phyloP scores from a whole-genome alignment of 441 rosid genomes.

The Adansonia madagascariensis region DNA sequence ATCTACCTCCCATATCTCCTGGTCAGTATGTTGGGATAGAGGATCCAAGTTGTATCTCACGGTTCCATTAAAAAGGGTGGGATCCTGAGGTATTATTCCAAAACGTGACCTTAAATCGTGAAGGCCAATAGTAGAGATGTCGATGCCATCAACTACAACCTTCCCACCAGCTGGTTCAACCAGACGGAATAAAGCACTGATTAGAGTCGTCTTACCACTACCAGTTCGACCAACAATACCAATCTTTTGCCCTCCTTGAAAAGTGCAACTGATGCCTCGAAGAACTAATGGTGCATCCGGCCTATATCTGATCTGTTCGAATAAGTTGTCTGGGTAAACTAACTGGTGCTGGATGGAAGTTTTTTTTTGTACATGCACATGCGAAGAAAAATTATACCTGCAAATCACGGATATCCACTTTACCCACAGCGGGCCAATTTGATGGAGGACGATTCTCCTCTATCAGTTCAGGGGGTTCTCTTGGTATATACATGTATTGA shows the following conservation, averaged over 20 bases:
- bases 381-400: slow-evolving; percentile 47
- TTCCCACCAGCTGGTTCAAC: slow-evolving; percentile 89
- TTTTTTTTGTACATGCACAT: neutral
- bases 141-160: slow-evolving; percentile 75
- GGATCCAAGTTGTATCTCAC: slow-evolving; percentile 95
- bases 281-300: slow-evolving; percentile 71
- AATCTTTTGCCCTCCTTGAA: slow-evolving; percentile 87
- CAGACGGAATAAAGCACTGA: slow-evolving; percentile 83
- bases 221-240: slow-evolving; percentile 97
- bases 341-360: neutral
- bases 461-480: slow-evolving; percentile 83
- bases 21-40: slow-evolving; percentile 65
- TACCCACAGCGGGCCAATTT: slow-evolving; percentile 78
- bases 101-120: slow-evolving; percentile 83
- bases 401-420: slow-evolving; percentile 75
- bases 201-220: slow-evolving; percentile 92
- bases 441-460: slow-evolving; percentile 72
- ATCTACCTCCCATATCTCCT: slow-evolving; percentile 90
- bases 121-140: slow-evolving; percentile 80
- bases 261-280: slow-evolving; percentile 71
- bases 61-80: slow-evolving; percentile 91
- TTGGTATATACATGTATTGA: slow-evolving; percentile 83
- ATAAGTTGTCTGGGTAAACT: slow-evolving; percentile 25
- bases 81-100: slow-evolving; percentile 94
- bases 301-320: slow-evolving; percentile 71